Conservation (phyloP, 768 basidiomycete genomes). For the Mycena chlorophos region DNA sequence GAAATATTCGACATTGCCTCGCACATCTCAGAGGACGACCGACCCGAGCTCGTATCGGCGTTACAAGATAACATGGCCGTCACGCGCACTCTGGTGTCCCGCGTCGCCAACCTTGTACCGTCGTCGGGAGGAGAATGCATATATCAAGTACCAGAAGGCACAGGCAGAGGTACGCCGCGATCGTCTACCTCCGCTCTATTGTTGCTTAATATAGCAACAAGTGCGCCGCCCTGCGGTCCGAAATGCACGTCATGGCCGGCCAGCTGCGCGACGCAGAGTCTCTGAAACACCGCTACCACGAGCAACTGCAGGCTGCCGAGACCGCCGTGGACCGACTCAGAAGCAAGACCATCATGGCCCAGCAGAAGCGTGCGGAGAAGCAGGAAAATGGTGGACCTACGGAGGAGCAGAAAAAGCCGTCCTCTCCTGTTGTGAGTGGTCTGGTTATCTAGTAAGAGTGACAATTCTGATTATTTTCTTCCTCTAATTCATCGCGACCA, state of each 20-base stretch:
- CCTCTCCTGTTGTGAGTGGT: slow-evolving; percentile 75
- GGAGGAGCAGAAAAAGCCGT: slow-evolving; percentile 54
- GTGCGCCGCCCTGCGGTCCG: slow-evolving; percentile 60
- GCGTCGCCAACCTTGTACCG: slow-evolving; percentile 49
- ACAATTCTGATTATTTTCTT: slow-evolving; percentile 40
- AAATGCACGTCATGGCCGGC: slow-evolving; percentile 51
- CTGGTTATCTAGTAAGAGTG: slow-evolving; percentile 66
- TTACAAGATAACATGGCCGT: slow-evolving; percentile 57
- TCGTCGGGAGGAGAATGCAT: slow-evolving; percentile 41
- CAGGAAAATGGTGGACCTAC: slow-evolving; percentile 32
- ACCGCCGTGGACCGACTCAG: slow-evolving; percentile 60
- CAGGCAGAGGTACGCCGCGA: slow-evolving; percentile 58
- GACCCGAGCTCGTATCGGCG: slow-evolving; percentile 41
- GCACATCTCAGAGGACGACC: slow-evolving; percentile 39
- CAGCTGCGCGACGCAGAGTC: slow-evolving; percentile 51
- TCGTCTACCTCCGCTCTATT: slow-evolving; percentile 3
- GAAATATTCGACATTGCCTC: slow-evolving; percentile 50
- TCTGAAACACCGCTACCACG: slow-evolving; percentile 49
- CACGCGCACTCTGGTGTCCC: slow-evolving; percentile 60
- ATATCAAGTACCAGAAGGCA: slow-evolving; percentile 49
- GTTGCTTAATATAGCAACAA: slow-evolving; percentile 29
- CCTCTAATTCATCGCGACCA: slow-evolving; percentile 50
- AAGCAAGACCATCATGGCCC: slow-evolving; percentile 53
- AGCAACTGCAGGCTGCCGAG: slow-evolving; percentile 56
- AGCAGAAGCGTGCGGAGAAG: slow-evolving; percentile 39